Conservation (phyloP, 2,329 filamentous ascomycete genomes). For the Chaetomium globosum region DNA sequence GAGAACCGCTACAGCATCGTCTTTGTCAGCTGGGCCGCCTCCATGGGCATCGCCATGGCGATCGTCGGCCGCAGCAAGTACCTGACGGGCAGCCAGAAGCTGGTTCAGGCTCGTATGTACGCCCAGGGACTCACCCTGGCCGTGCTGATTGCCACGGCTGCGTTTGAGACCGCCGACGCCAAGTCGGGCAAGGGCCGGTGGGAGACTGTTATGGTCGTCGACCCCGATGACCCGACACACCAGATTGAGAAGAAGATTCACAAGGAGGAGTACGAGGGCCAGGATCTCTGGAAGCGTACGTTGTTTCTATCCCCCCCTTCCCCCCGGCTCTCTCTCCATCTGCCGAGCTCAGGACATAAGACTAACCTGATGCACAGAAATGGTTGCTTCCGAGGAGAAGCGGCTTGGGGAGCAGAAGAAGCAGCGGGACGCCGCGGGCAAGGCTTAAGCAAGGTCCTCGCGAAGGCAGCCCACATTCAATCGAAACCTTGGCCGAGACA, state of each 20-base stretch:
- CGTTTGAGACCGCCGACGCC: constrained; percentile 78
- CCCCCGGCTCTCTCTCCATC: neutral
- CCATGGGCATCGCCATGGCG: constrained; percentile 73
- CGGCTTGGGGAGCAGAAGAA: constrained; percentile 51
- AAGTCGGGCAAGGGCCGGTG: constrained; percentile 74
- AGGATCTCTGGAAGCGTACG: constrained; percentile 90
- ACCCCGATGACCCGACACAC: constrained; percentile 80
- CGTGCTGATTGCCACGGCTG: constrained; percentile 79
- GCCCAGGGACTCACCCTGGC: constrained; percentile 86
- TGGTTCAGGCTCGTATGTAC: constrained; percentile 93
- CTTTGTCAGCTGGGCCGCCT: constrained; percentile 76
- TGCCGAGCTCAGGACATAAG: neutral
- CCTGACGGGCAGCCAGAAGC: constrained; percentile 76
- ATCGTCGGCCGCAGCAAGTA: constrained; percentile 78
- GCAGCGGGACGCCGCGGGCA: constrained; percentile 36
- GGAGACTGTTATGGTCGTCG: constrained; percentile 80
- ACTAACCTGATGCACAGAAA: constrained; percentile 55
- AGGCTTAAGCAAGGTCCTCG: constrained; percentile 29
- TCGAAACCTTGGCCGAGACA: neutral
- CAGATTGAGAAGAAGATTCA: constrained; percentile 88
- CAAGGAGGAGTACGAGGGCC: constrained; percentile 82
- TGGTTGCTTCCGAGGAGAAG: constrained; percentile 79
- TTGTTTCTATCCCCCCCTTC: constrained; percentile 23
- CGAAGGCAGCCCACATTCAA: constrained; percentile 32
- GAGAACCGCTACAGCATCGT: constrained; percentile 87